Evolutionary conservation across 2,329 filamentous ascomycete species (phyloP), one percentile per base, ranked within the genome.

Genomic region (Didymella exigua): DNA sequence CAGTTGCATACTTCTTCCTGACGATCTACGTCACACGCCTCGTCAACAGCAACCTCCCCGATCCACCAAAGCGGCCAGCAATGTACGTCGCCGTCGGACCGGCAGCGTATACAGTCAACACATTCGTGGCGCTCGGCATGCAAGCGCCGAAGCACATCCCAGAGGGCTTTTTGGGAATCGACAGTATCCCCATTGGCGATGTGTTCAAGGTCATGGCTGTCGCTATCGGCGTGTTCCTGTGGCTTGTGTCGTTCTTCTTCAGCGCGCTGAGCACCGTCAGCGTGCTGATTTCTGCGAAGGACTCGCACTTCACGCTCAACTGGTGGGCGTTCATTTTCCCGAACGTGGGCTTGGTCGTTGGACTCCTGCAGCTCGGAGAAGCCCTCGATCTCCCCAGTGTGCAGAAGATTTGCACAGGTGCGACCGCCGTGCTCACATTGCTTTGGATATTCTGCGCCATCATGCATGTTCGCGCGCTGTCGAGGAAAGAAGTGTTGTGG

Each of bases 1-100:
- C 82, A 6, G 81, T 90, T 6, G 82, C 86, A 1, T 79, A 86
- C 53, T 81, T 89, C 74, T 89, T 87, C 71, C 88, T 88, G 78
- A 82, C 89, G 38, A 85, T 85, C 19, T 83, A 88, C 10, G 78
- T 90, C n/a, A 88, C 90, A 80, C 82, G 88, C 4, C 77, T 90
- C 10, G 86, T 90, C 81, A 82, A 84, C 60, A 79, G 80, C 3
- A 82, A 87, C 1, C 58, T 83, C 2, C 81, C 81, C 1, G 67
- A 71, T 5, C 70, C 75, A 0, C 56, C 67, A 0, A 73, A 74
- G 19, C 67, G 77, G 13, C 78, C 77, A 3, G 77, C 76, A 4
- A 82, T 83, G 80, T 83, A 79, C 60, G 79, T 83, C 19, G 77
- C 79, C 1, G 81, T 82, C 0, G 81, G 81, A 0, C 65, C 65